Base-by-base conservation (phyloP, 495 filamentous ascomycete species). In the Neurospora cerealis region DNA sequence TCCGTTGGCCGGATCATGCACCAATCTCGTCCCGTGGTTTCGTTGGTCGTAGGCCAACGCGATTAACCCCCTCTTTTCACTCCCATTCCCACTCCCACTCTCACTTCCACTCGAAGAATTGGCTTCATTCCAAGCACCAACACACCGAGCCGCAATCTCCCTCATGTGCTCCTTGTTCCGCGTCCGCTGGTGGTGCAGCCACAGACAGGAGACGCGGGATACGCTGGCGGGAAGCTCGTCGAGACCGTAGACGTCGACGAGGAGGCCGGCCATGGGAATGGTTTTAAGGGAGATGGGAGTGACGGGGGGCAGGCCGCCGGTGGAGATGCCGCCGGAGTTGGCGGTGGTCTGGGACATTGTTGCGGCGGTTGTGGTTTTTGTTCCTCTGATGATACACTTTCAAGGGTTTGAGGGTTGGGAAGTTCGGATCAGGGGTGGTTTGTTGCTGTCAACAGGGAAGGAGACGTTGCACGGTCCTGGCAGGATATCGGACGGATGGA, bases 31-130 rank as follows among this genome's bases (percentile, higher is more conserved):
- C 5, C 95, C 95, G 82, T 98, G 96, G 77, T 99, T 99, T 37
- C 95, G 84, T 80, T 95, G 92, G 77, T 98, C 96, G 78, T 95
- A 96, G 3, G 92, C 87, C 15, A 95, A 89, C 28, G 91, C 92
- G 71, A 98, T 91, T 66, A 98, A 78, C 5, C 92, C 89, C 32
- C 84, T 32, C 8, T 69, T 62, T 28, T 38, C 48, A 38, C 54
- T 34, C 17, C 71, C 36, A 36, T 10, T 15, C 36, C 36, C 36
- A 37, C 36, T 37, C 9, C 36, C 19, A 28, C 21, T 69, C 28
- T 32, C 48, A 39, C 41, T 36, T 19, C 60, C 36, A 37, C 7
- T 11, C 0, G 11, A 1, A 7, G 36, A 36, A 0, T 37, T 37
- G 2, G 17, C 13, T 15, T 72, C 69, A 32, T 83, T 81, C 78